Evolutionary conservation across 768 basidiomycete genomes (phyloP).

Genomic region (Russula sp.): DNA sequence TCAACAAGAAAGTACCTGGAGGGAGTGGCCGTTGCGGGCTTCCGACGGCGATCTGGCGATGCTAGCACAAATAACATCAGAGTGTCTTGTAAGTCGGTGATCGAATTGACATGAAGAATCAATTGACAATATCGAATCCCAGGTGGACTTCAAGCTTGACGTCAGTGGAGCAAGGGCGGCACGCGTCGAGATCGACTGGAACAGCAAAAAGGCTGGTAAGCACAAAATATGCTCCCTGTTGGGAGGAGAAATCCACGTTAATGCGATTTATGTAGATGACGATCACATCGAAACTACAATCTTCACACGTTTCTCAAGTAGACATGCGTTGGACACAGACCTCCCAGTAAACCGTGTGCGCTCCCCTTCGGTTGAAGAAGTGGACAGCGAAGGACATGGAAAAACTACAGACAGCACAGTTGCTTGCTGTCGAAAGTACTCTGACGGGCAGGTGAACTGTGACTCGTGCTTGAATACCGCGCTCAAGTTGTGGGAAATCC

Average conservation of each 20-base stretch:
- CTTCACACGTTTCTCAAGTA: slow-evolving; percentile 34
- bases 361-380: neutral
- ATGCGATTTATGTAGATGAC: slow-evolving; percentile 47
- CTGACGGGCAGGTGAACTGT: slow-evolving; percentile 30
- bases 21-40: slow-evolving; percentile 74
- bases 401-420: slow-evolving; percentile 33
- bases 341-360: neutral
- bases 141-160: slow-evolving; percentile 74
- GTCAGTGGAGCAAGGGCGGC: slow-evolving; percentile 50
- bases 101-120: neutral
- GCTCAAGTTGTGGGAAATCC: slow-evolving; percentile 22
- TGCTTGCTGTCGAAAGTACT: slow-evolving; percentile 40
- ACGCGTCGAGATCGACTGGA: slow-evolving; percentile 61
- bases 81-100: slow-evolving; percentile 48
- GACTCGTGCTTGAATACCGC: slow-evolving; percentile 26
- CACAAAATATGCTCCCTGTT: neutral
- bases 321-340: slow-evolving; percentile 1
- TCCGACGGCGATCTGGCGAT: slow-evolving; percentile 77
- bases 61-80: slow-evolving; percentile 74
- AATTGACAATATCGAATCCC: slow-evolving; percentile 5
- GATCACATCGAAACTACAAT: slow-evolving; percentile 74
- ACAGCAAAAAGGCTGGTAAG: slow-evolving; percentile 83
- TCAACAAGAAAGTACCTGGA: slow-evolving; percentile 44
- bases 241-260: neutral
- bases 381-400: slow-evolving; percentile 34